Evolutionary conservation across 2,329 filamentous ascomycete species (phyloP).

Genomic region (Amylocarpus encephaloides): DNA sequence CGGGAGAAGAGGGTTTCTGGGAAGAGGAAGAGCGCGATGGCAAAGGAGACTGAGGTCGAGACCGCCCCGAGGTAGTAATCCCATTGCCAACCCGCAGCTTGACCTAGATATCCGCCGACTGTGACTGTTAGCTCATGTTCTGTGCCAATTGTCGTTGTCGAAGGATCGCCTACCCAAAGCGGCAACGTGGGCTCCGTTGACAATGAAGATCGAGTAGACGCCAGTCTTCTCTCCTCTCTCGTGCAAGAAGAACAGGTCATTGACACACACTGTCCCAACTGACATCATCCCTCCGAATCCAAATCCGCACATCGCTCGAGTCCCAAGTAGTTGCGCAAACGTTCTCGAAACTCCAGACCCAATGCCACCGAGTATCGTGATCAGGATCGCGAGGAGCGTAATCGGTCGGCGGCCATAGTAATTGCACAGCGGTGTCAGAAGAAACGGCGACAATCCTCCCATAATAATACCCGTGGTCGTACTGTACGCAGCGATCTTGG

Average conservation of each 20-base stretch:
- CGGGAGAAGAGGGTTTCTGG: slow-evolving; percentile 30
- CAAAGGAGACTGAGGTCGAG: slow-evolving; percentile 19
- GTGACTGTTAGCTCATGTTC: slow-evolving; percentile 1
- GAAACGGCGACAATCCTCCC: slow-evolving; percentile 28
- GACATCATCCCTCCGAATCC: slow-evolving; percentile 30
- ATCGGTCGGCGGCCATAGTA: slow-evolving; percentile 28
- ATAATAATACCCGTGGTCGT: slow-evolving; percentile 27
- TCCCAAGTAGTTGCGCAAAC: slow-evolving; percentile 24
- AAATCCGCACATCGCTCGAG: slow-evolving; percentile 24
- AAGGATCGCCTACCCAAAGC: slow-evolving; percentile 20
- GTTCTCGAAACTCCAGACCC: slow-evolving; percentile 19
- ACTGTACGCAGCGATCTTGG: slow-evolving; percentile 25
- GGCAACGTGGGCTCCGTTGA: slow-evolving; percentile 29
- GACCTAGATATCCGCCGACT: slow-evolving; percentile 28
- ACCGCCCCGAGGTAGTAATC: slow-evolving; percentile 29
- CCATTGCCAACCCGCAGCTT: slow-evolving; percentile 28
- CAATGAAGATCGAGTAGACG: slow-evolving; percentile 28
- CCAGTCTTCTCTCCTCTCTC: slow-evolving; percentile 28
- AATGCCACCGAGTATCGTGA: slow-evolving; percentile 27
- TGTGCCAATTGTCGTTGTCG: background rate
- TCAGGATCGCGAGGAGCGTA: slow-evolving; percentile 23
- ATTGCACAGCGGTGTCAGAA: slow-evolving; percentile 26
- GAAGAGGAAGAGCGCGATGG: slow-evolving; percentile 27
- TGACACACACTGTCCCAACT: slow-evolving; percentile 27
- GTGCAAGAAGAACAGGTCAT: slow-evolving; percentile 30